Evolutionary conservation across 2,329 filamentous ascomycete species (phyloP).

Genomic region (Trichophyton mentagrophytes): DNA sequence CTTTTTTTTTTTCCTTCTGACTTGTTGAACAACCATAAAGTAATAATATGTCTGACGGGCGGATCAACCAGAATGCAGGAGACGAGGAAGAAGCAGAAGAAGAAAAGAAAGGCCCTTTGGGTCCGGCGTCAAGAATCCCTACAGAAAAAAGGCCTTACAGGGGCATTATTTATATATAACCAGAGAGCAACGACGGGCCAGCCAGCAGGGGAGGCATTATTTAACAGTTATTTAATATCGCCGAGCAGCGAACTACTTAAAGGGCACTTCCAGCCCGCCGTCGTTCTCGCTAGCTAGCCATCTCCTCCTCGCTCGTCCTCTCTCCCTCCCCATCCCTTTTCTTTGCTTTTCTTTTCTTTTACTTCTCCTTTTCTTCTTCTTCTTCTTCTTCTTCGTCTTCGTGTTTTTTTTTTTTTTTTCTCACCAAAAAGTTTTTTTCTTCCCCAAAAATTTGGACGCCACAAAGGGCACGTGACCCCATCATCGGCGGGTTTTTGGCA

Average conservation of each 20-base stretch:
- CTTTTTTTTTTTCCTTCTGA: no score
- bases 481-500: background rate
- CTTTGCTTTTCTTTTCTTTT: background rate
- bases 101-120: no score
- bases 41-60: no score
- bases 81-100: no score
- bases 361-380: background rate
- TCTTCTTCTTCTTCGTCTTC: background rate
- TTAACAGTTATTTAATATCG: background rate
- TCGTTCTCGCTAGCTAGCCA: background rate
- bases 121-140: no score
- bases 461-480: background rate
- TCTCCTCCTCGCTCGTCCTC: background rate
- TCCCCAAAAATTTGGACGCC: background rate
- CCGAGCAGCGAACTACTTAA: background rate
- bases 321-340: background rate
- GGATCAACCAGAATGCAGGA: no score
- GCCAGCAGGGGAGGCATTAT: no score
- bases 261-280: background rate
- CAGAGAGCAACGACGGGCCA: no score
- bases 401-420: background rate
- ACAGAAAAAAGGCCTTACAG: no score
- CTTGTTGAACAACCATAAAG: no score
- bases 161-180: no score
- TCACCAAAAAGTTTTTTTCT: background rate